Base-by-base conservation (phyloP, 345 rosid genomes). In the Camelina hispida region DNA sequence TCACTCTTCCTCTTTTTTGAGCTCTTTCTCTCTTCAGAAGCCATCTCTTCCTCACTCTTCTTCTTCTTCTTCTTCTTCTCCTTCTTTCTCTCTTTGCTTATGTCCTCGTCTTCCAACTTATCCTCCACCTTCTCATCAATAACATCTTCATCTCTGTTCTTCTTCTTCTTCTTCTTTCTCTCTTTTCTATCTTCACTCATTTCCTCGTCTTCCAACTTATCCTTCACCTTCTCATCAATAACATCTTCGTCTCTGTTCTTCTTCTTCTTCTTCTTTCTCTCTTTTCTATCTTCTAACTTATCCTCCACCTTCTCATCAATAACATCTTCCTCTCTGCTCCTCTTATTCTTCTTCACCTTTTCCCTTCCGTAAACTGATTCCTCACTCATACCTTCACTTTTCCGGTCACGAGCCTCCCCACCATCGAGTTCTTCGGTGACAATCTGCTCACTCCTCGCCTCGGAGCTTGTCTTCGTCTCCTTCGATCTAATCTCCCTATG, bases 401-500 rank as follows among this genome's bases (percentile, higher is more conserved):
- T 37, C 28, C 53, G 56, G 9, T 6, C 52, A 70, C 40, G 62
- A 23, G 28, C 62, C 67, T 59, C 71, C 28, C 51, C 81, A 9
- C 55, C 69, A 18, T 46, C 72, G 28, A 58, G 15, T 23, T 74
- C 80, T 3, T 20, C 60, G 9, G 58, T 53, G 5, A 9, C 68
- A 15, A 52, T 66, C 25, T 17, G 70, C 34, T 71, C 80, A 30
- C 17, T 16, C 28, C 43, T n/a, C 12, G 25, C 2, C 10, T 72
- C 35, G 4, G 74, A 58, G 3, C 42, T 74, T 10, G 62, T 46
- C 10, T 63, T 59, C 63, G 37, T 61, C 50, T 47, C 69, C 30
- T 73, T 78, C 43, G 69, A 43, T 2, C 34, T 69, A 35, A 75
- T 48, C 7, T 83, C 81, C 42, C 63, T 72, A 71, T 84, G 86